Evolutionary conservation across 768 basidiomycete genomes (phyloP).

Genomic region (Kwoniella sp.): DNA sequence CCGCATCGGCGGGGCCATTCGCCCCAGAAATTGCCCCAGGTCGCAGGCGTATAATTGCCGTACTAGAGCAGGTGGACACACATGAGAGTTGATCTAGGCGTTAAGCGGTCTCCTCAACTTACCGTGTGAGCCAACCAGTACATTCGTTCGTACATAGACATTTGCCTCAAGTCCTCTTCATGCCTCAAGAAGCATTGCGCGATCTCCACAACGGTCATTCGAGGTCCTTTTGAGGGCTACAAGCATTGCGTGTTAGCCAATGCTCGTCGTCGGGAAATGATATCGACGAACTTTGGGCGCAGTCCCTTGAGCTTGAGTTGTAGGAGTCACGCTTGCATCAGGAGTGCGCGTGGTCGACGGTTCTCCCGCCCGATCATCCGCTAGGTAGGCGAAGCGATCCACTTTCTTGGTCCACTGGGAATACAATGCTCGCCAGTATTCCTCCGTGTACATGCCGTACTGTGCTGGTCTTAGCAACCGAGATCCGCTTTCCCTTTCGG

Average conservation of each 20-base stretch:
- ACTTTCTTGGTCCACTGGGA: not conserved
- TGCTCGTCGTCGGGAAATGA: not conserved
- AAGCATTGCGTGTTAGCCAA: not conserved
- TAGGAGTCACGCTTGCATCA: not conserved
- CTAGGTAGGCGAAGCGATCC: constrained; percentile 4
- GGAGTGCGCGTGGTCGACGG: not conserved
- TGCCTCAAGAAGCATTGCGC: too few relatives aligned
- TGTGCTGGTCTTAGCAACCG: not conserved
- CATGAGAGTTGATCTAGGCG: too few relatives aligned
- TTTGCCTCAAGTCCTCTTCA: too few relatives aligned
- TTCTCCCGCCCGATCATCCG: not conserved
- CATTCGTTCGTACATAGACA: too few relatives aligned
- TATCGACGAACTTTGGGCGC: too few relatives aligned
- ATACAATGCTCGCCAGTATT: not conserved
- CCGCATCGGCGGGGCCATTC: not conserved
- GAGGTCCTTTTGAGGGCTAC: not conserved
- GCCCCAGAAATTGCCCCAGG: not conserved
- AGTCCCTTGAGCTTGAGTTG: not conserved
- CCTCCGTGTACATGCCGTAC: constrained; percentile 3
- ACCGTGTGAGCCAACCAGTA: too few relatives aligned
- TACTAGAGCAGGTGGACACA: too few relatives aligned
- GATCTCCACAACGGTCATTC: not conserved
- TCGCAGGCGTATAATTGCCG: not conserved
- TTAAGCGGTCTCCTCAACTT: too few relatives aligned
- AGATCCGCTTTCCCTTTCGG: not conserved